Evolutionary conservation across 208 protist species (phyloP), one percentile per base, ranked within the genome.

Genomic region (Trypanosoma theileri): DNA sequence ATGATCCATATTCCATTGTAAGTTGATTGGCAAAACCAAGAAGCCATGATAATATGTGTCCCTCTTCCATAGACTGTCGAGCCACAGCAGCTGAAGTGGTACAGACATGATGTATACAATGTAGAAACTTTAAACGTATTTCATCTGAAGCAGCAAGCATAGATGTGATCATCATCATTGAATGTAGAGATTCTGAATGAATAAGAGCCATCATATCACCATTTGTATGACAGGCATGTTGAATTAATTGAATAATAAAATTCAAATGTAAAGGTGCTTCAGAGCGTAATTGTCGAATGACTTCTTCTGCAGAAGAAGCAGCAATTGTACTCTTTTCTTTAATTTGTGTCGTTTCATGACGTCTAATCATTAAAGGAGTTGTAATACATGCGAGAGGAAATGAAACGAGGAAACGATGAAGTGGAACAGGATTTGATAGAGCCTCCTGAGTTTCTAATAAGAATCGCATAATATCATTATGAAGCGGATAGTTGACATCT

Each of bases 301-400:
- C 71, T 46, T 85, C 80, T 12, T 73, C 72, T 0, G 80, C 77
- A 14, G 86, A 90, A 21, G 71, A 62, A 66, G 83, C 75, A 1
- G 81, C 72, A 57, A 88, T 81, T 50, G 56, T 79, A 71, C 68
- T 69, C 22, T 45, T 67, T 14, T 21, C 21, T 42, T 31, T 56
- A 41, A 10, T 61, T 50, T 61, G 59, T 46, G 55, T 71, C 17
- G 44, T 58, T 62, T 91, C 80, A 42, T 93, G 84, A 31, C 79
- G 79, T 70, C 90, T 79, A 56, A 91, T 77, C 91, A 96, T 96
- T 24, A 96, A 70, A 17, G 86, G 86, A 17, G 79, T 75, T 59
- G 76, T 90, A 60, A 96, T 59, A 26, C 80, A 76, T 1, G 74
- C 81, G 7, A 94, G 73, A 0, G 91, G 91, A 60, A 93, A 93